Conservation (phyloP, 257 asterid genomes). For the Voacanga thouarsii region DNA sequence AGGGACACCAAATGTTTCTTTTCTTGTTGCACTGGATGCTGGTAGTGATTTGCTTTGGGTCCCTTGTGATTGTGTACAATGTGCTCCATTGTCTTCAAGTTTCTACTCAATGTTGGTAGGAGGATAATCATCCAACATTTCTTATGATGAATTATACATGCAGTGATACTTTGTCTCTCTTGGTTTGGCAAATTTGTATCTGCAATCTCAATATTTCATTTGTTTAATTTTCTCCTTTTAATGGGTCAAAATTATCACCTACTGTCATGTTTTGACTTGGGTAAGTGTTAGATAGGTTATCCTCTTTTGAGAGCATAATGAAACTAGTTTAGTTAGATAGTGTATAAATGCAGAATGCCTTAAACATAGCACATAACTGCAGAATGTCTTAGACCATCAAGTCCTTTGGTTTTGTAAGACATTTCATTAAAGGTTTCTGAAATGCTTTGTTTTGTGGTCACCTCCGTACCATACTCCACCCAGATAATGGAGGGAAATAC, state of each 20-base stretch:
- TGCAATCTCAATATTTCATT: not conserved
- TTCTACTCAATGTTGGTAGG: slow-evolving; percentile 68
- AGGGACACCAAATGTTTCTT: slow-evolving; percentile 73
- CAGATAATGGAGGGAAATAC: not conserved
- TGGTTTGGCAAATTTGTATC: not conserved
- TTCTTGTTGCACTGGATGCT: slow-evolving; percentile 82
- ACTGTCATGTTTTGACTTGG: not conserved
- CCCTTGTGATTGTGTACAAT: slow-evolving; percentile 73
- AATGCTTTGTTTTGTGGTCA: not conserved
- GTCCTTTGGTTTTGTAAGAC: not conserved
- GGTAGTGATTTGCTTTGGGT: slow-evolving; percentile 88
- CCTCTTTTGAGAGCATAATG: not conserved
- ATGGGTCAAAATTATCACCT: not conserved
- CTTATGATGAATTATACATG: not conserved
- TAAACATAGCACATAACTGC: too few relatives aligned
- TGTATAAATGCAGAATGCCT: not conserved
- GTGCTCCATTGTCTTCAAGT: slow-evolving; percentile 72
- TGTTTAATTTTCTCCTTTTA: not conserved
- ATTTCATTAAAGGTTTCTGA: not conserved
- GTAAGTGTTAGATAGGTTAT: not conserved
- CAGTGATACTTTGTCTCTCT: not conserved
- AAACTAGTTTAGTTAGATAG: not conserved
- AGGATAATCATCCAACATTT: not conserved
- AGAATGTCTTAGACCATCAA: not conserved
- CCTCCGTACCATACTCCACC: not conserved